Conservation (phyloP, 768 basidiomycete species). For the Amanita rubescens region DNA sequence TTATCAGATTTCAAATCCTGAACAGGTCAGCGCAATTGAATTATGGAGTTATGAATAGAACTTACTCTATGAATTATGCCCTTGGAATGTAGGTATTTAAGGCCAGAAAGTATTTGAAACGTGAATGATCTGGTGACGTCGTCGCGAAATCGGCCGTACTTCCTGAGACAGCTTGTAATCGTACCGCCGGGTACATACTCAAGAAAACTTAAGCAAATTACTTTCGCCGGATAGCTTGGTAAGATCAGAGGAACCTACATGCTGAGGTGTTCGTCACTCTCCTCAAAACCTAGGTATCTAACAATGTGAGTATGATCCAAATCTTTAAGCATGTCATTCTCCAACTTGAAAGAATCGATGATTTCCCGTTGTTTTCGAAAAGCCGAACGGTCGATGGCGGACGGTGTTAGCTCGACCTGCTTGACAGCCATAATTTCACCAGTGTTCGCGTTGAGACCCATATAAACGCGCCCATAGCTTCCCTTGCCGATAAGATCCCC, state of each 20-base stretch:
- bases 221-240: not conserved
- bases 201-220: slow-evolving; percentile 55
- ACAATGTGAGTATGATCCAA: slow-evolving; percentile 90
- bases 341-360: slow-evolving; percentile 76
- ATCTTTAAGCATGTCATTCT: slow-evolving; percentile 80
- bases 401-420: slow-evolving; percentile 83
- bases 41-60: not conserved
- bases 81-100: slow-evolving; percentile 80
- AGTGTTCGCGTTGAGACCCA: slow-evolving; percentile 82
- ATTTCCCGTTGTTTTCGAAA: slow-evolving; percentile 56
- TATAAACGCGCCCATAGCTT: slow-evolving; percentile 89
- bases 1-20: slow-evolving; percentile 91
- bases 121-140: slow-evolving; percentile 83
- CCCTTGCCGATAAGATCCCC: slow-evolving; percentile 91
- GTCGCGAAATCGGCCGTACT: slow-evolving; percentile 77
- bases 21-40: not conserved
- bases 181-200: slow-evolving; percentile 98
- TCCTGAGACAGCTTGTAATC: slow-evolving; percentile 67
- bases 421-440: slow-evolving; percentile 96
- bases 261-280: slow-evolving; percentile 63
- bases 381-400: slow-evolving; percentile 58
- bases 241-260: slow-evolving; percentile 45
- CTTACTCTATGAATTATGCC: slow-evolving; percentile 81
- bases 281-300: slow-evolving; percentile 85
- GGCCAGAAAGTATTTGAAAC: slow-evolving; percentile 75